Evolutionary conservation across 345 rosid species (phyloP).

Genomic region (Clarkia xantiana): DNA sequence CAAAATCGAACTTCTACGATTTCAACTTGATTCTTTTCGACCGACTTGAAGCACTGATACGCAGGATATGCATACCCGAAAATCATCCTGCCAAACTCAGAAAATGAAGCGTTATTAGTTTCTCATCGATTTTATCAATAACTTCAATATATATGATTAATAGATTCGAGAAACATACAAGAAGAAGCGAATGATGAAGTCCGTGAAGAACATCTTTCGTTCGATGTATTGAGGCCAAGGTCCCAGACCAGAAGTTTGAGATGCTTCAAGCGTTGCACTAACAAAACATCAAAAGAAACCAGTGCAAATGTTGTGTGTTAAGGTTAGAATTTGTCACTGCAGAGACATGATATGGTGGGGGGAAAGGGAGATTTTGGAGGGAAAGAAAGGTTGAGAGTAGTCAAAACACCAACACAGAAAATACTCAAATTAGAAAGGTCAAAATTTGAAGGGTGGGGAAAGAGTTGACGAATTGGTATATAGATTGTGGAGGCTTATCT

Average conservation of each 20-base stretch:
- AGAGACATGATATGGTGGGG: no score
- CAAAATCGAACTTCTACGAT: constrained; percentile 78
- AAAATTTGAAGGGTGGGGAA: no score
- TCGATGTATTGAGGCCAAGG: constrained; percentile 1
- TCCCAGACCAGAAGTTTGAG: constrained; percentile 14
- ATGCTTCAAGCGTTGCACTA: constrained; percentile 69
- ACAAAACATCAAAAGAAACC: no score
- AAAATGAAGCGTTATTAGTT: background rate
- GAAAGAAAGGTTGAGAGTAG: no score
- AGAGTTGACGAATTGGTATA: no score
- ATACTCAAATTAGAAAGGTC: no score
- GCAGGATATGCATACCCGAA: constrained; percentile 95
- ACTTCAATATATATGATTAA: constrained; percentile 19
- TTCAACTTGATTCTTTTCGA: constrained; percentile 70
- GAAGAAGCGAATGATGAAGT: no score
- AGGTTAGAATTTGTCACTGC: no score
- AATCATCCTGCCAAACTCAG: constrained; percentile 30
- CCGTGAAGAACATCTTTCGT: constrained; percentile 2
- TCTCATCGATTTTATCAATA: background rate
- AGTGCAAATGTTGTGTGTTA: no score
- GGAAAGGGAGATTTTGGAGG: no score
- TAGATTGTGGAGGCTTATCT: no score
- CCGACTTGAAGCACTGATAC: constrained; percentile 65
- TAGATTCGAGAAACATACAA: constrained; percentile 2
- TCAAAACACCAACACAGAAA: no score